These are phyloP conservation scores for Botrytis hyacinthi DNA, from an alignment of 2,329 filamentous ascomycete genomes.

Conservation along the genomic window DNA sequence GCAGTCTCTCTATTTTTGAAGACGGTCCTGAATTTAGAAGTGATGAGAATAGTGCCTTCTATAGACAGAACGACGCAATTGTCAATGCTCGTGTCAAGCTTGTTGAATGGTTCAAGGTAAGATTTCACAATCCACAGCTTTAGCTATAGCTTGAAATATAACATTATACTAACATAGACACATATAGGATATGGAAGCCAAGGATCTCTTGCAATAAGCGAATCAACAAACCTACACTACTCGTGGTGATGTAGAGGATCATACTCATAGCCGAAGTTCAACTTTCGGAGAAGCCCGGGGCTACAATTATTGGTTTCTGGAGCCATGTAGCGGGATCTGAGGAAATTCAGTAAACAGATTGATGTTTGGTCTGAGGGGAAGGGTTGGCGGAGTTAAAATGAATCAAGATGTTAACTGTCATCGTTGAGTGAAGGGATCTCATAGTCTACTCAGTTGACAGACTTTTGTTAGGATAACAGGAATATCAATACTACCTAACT, in stretches of 20 bases:
- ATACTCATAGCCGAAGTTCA: accelerated
- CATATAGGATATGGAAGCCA: neutral
- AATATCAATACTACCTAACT: neutral
- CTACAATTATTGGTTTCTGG: neutral
- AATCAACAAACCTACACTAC: neutral
- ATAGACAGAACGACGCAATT: neutral
- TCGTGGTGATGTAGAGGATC: neutral
- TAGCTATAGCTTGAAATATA: neutral
- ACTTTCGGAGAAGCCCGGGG: neutral
- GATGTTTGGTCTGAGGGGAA: no score
- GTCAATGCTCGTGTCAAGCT: neutral
- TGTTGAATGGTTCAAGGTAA: conserved; percentile 1
- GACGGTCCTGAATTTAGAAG: neutral
- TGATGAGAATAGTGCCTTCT: neutral
- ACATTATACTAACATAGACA: neutral
- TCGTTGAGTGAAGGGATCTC: neutral
- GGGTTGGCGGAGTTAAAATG: no score
- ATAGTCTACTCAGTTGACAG: neutral
- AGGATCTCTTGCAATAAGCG: neutral
- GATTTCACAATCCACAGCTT: neutral
- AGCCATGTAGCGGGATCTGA: no score
- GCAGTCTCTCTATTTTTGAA: neutral
- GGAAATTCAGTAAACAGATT: neutral
- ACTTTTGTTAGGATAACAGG: neutral
- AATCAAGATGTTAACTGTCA: neutral